Evolutionary conservation across 2,329 filamentous ascomycete genomes (phyloP), one percentile per base, ranked within the genome.

Genomic region (Microdochium trichocladiopsis): DNA sequence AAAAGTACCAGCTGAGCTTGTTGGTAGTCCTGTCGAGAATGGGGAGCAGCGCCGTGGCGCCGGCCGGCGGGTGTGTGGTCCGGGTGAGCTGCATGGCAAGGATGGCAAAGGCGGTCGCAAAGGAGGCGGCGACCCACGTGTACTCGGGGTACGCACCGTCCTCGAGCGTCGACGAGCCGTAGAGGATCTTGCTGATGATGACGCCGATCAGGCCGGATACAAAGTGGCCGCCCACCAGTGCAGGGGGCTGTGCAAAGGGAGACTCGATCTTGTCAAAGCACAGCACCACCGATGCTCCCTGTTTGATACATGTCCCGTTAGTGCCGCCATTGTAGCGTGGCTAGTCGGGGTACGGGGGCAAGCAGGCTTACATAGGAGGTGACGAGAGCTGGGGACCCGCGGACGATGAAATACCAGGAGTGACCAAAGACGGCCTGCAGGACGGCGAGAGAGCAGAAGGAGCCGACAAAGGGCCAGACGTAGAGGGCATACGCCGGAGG

Each of bases 231-330:
- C 85, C 55, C 14, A 91, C 65, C 43, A 81, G 77, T 64, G 86
- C 89, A 23, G 87, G 83, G 1, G 88, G 88, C 61, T 91, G 87
- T 0, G 87, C 76, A 25, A 91, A 78, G 0, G 87, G 86, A 0
- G 86, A 86, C 49, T 87, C 82, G 58, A 90, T 84, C 48, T 82
- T 76, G 60, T 84, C 84, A 66, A 88, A 91, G 60, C 88, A 80
- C 36, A 91, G 77, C n/a, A 91, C 85, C 14, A 87, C 87, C 2
- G 86, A 83, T 4, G 87, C 87, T 50, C 87, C 87, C 84, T 87
- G 53, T 21, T 49, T 45, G 51, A 48, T 14, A 22, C n/a, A n/a
- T n/a, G n/a, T n/a, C n/a, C n/a, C n/a, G n/a, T n/a, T n/a, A n/a
- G n/a, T n/a, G n/a, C n/a, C n/a, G n/a, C n/a, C n/a, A n/a, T n/a